Percentiles rank a stretch among this genome's conserved stretches.
phyloP scores from a whole-genome alignment of 2,329 filamentous ascomycete genomes.

The Rutstroemia sydowiana region DNA sequence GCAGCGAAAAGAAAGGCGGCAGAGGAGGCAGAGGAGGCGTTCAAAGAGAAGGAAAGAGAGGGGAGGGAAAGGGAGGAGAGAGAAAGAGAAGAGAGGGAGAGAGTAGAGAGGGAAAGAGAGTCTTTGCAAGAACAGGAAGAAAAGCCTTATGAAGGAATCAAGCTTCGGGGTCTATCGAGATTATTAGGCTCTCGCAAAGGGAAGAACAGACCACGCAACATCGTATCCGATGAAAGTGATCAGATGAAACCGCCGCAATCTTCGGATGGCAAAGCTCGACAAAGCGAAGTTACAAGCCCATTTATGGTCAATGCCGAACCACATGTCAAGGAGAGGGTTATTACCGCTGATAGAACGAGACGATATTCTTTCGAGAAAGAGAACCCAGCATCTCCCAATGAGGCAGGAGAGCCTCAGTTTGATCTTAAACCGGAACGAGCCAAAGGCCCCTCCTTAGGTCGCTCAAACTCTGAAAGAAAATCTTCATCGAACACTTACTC shows the following conservation, averaged over 20 bases:
- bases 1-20: not conserved
- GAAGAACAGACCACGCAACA: not conserved
- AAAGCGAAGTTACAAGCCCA: slow-evolving; percentile 23
- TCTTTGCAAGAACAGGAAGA: too few relatives aligned
- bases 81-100: too few relatives aligned
- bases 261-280: not conserved
- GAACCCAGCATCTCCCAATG: not conserved
- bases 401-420: not conserved
- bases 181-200: slow-evolving; percentile 6
- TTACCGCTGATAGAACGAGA: not conserved
- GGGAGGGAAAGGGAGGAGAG: too few relatives aligned
- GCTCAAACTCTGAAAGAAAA: not conserved
- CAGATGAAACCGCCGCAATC: not conserved
- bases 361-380: not conserved
- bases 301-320: slow-evolving; percentile 20
- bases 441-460: not conserved
- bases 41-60: not conserved
- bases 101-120: too few relatives aligned
- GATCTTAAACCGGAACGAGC: not conserved
- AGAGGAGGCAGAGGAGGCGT: slow-evolving; percentile 1
- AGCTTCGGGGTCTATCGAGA: not conserved
- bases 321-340: slow-evolving; percentile 20
- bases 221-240: slow-evolving; percentile 2
- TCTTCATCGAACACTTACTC: slow-evolving; percentile 6
- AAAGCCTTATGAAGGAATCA: not conserved